Base-by-base conservation (phyloP, 768 basidiomycete genomes). In the Hypholoma fasciculare region DNA sequence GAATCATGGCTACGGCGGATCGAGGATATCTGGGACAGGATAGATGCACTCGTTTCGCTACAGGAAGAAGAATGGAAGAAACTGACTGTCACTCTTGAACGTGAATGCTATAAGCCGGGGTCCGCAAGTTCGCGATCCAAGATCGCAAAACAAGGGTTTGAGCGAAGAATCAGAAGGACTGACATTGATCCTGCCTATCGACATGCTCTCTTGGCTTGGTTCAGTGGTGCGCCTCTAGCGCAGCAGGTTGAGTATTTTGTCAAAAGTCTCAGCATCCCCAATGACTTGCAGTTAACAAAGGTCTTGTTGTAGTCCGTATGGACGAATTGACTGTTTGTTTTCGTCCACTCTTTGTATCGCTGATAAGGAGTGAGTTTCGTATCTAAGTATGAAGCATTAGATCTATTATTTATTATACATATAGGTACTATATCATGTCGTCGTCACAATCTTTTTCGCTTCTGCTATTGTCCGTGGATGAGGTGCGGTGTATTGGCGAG, bases 1-100 rank as follows among this genome's bases (percentile, higher is more conserved):
- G 61, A 64, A 17, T 43, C 50, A 17, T 69, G 68, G 68, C 26
- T 67, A 2, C 27, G 49, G 5, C 34, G 36, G 13, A 61, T 69
- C 14, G 58, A 51, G 11, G 49, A 34, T 4, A 58, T 57, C 40
- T 69, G 66, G 64, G 59, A 67, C 51, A 61, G 66, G 17, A 63
- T 69, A 6, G 58, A 66, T 38, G 62, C 61, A 4, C 52, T 69
- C 8, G 57, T 65, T 44, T 57, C 51, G 11, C 44, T 69, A 0
- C 63, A 69, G 16, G 68, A 69, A 36, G 62, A 36, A 13, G 57
- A 64, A 7, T 63, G 66, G 60, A 57, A 27, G 17, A 39, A 54
- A 7, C 51, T 47, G 7, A 57, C 64, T 4, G 50, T 43, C 2
- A 34, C 46, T 6, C 57, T 69, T 1, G 50, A 63, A 40, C 34